Percentiles rank a stretch among this genome's conserved stretches.
Conservation (phyloP, 2,329 filamentous ascomycete genomes). For the Neobulgaria alba region DNA sequence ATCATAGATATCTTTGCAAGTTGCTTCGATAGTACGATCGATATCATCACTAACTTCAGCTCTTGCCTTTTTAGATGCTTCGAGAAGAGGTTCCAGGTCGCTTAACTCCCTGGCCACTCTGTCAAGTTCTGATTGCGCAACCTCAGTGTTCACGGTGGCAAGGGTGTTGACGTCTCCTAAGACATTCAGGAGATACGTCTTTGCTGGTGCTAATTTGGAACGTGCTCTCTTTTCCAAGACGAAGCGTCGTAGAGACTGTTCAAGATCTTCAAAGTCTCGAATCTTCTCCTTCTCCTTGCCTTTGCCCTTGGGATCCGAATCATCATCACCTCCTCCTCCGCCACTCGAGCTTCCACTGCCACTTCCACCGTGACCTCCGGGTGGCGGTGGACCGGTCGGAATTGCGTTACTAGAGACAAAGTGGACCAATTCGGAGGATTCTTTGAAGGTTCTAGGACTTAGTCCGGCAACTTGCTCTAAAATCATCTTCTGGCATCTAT, state of each 20-base stretch:
- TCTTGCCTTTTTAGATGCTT: slow-evolving; percentile 73
- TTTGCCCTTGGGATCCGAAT: slow-evolving; percentile 57
- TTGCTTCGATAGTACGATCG: slow-evolving; percentile 73
- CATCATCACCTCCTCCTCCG: slow-evolving; percentile 39
- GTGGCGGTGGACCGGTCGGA: slow-evolving; percentile 54
- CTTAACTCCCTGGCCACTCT: slow-evolving; percentile 72
- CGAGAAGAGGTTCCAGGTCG: slow-evolving; percentile 76
- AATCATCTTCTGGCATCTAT: slow-evolving; percentile 85
- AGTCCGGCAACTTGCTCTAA: slow-evolving; percentile 78
- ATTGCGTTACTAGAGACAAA: slow-evolving; percentile 97
- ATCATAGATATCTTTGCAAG: slow-evolving; percentile 77
- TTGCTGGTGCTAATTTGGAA: slow-evolving; percentile 90
- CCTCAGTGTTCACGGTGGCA: slow-evolving; percentile 78
- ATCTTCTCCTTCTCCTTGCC: slow-evolving; percentile 84
- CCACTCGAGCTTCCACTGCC: slow-evolving; percentile 44
- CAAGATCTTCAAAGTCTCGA: slow-evolving; percentile 81
- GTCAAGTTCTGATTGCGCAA: slow-evolving; percentile 76
- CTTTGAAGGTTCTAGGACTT: slow-evolving; percentile 90
- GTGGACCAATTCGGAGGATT: slow-evolving; percentile 85
- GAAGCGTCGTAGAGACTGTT: slow-evolving; percentile 82
- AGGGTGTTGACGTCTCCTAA: slow-evolving; percentile 78
- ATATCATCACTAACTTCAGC: slow-evolving; percentile 73
- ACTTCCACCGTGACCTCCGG: slow-evolving; percentile 45
- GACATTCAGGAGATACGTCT: slow-evolving; percentile 91
- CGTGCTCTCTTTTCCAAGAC: slow-evolving; percentile 92